phyloP scores from a whole-genome alignment of 1,139 yeast species.

The Zhuliangozyma parablackwelliae region DNA sequence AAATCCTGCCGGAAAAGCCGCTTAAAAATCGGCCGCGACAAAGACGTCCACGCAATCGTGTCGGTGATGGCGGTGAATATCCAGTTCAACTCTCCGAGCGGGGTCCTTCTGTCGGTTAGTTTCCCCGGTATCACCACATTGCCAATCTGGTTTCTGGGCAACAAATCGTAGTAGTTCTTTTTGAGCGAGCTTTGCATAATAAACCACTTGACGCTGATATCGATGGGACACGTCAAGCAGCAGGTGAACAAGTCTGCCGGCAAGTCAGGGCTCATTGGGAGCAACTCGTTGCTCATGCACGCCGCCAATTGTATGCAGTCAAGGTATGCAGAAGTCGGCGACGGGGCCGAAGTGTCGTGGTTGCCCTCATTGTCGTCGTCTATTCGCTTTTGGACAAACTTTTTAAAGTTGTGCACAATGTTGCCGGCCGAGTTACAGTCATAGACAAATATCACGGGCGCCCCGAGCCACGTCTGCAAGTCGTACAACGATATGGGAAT shows the following conservation, averaged over 20 bases:
- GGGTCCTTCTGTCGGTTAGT: conserved; percentile 88
- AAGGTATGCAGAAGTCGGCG: conserved; percentile 66
- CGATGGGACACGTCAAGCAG: conserved; percentile 93
- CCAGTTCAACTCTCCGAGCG: conserved; percentile 95
- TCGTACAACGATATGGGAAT: conserved; percentile 93
- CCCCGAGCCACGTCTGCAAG: conserved; percentile 94
- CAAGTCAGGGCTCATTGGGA: conserved; percentile 90
- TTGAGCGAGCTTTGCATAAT: conserved; percentile 76
- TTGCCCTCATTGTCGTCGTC: conserved; percentile 80
- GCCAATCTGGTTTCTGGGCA: conserved; percentile 50
- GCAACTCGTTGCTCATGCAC: conserved; percentile 76
- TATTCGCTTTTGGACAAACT: conserved; percentile 85
- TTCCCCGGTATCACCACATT: conserved; percentile 82
- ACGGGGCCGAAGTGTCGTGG: conserved; percentile 60
- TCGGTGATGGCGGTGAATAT: conserved; percentile 97
- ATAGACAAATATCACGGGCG: conserved; percentile 92
- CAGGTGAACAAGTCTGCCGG: conserved; percentile 97
- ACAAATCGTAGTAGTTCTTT: conserved; percentile 55
- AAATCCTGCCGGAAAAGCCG: conserved; percentile 89
- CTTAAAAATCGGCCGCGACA: conserved; percentile 85
- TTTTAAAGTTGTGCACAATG: conserved; percentile 83
- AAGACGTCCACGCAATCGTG: conserved; percentile 94
- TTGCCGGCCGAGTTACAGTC: conserved; percentile 96
- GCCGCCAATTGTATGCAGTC: conserved; percentile 95
- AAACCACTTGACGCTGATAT: conserved; percentile 89